Base-by-base conservation (phyloP, 1,284 basidiomycete genomes). In the Boletus smithii region DNA sequence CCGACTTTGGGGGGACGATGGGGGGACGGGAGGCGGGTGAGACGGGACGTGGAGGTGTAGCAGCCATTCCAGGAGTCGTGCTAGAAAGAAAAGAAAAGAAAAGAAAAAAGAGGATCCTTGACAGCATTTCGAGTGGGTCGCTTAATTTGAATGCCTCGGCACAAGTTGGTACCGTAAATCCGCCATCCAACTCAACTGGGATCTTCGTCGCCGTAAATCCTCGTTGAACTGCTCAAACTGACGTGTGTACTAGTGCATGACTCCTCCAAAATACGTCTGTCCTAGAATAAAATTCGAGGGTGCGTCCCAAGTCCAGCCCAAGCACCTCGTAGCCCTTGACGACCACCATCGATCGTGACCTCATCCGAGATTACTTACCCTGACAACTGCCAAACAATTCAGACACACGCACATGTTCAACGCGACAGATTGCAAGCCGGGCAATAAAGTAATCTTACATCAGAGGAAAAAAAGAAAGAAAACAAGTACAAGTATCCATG, bases 11-110 rank as follows among this genome's bases (percentile, higher is more conserved):
- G 0, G 33, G 16, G 16, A 43, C 42, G 29, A 33, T 29, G 5
- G 47, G 59, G 4, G 59, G 30, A 5, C 47, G 63, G 4, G 63
- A 50, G 3, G 45, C 36, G 5, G 63, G 63, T 3, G 63, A 50
- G 3, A 43, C 36, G 5, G 63, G 9, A 24, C 62, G 62, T 1
- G 61, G 53, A 9, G 59, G 55, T 1, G 52, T 46, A 18, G 46
- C 52, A 20, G 57, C 45, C 61, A 62, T 66, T 22, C 22, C 4
- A 31, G 27, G 13, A 18, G 5, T 20, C 20, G 20, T 20, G 4
- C 20, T 20, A 20, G 20, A 20, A 20, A 4, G 17, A 23, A 23
- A 35, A 14, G 14, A 8, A 13, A 32, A 27, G 1, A 16, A 8
- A 22, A 24, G 36, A 23, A 16, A 26, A 34, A 30, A 41, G 5